These are phyloP conservation scores for Mortierella hygrophila DNA, from an alignment of 192 early-diverging fungal species.

Conservation along the genomic window DNA sequence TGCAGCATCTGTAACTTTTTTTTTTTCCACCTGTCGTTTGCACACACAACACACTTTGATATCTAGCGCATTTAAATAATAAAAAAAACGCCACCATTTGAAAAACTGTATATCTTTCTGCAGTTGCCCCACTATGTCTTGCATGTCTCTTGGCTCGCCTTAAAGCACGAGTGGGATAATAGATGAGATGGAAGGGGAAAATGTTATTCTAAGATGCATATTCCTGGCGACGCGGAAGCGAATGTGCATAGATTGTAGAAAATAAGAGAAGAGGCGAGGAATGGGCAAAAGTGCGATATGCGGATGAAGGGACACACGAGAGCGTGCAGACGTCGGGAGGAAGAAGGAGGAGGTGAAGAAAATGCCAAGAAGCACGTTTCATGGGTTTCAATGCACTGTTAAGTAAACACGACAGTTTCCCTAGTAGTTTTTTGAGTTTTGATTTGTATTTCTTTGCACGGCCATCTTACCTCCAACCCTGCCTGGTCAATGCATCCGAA, in stretches of 20 bases:
- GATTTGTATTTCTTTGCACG: background rate
- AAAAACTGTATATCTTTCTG: background rate
- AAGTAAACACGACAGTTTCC: background rate
- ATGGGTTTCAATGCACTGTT: background rate
- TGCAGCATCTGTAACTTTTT: background rate
- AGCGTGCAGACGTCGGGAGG: background rate
- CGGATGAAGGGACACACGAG: background rate
- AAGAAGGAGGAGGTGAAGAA: background rate
- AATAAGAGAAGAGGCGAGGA: background rate
- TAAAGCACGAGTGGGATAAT: background rate
- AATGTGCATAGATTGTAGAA: background rate
- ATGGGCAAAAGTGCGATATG: background rate
- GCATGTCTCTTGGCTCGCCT: background rate
- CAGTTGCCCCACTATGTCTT: background rate
- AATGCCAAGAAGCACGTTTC: slow-evolving; percentile 42
- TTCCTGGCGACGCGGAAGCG: too few relatives aligned
- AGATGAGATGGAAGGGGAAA: background rate
- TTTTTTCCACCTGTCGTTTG: too few relatives aligned
- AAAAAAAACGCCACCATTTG: background rate
- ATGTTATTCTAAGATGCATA: background rate
- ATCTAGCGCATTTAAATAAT: slow-evolving; percentile 4
- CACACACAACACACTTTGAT: background rate
- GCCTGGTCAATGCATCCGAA: slow-evolving; percentile 9
- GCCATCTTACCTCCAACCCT: background rate
- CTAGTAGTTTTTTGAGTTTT: background rate